Conservation (phyloP, 371 early-diverging fungal species). For the Encephalitozoon intestinalis region DNA sequence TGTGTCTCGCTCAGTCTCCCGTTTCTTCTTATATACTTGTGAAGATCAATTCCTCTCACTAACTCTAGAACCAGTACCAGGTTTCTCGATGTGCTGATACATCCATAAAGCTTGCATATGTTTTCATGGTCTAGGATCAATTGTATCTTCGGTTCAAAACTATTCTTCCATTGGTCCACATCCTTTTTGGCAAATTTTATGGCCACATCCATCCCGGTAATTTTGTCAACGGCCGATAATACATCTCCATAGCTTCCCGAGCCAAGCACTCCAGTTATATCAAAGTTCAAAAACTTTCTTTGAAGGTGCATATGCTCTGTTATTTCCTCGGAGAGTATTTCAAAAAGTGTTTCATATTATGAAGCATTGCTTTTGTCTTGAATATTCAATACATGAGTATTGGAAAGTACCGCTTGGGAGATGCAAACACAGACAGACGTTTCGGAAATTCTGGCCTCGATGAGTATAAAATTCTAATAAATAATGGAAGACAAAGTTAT, state of each 20-base stretch:
- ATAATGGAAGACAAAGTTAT: background rate
- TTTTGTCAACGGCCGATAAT: background rate
- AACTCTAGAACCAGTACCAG: background rate
- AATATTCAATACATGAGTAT: background rate
- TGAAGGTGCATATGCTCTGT: background rate
- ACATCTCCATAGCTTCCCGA: constrained; percentile 4
- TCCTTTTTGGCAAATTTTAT: background rate
- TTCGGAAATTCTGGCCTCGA: background rate
- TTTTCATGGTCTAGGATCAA: background rate
- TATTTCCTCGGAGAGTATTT: background rate
- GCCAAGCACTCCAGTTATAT: background rate
- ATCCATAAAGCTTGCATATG: background rate
- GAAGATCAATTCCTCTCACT: background rate
- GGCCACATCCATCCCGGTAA: background rate
- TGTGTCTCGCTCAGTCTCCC: background rate
- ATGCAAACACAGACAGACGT: no score
- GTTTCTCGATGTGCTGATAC: background rate
- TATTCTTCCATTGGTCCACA: background rate
- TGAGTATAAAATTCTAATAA: background rate
- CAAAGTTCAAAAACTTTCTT: background rate
- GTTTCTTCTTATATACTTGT: background rate
- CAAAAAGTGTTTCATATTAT: background rate
- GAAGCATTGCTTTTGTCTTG: background rate
- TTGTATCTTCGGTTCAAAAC: background rate
- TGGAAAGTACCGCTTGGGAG: background rate